Conservation (phyloP, 2,329 filamentous ascomycete genomes). For the Penicillium brevicompactum region DNA sequence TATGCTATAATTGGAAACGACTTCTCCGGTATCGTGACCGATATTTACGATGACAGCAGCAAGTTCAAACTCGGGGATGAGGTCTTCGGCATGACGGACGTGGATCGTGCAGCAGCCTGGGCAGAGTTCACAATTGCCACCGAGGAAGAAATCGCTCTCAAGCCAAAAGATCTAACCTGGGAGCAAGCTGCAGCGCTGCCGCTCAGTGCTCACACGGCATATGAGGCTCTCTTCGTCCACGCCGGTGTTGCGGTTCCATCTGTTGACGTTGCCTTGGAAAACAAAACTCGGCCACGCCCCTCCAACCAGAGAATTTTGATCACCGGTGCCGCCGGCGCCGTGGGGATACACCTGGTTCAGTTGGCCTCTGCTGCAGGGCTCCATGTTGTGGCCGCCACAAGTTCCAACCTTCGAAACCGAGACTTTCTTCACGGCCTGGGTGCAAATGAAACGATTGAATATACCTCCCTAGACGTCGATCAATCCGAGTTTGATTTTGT, state of each 20-base stretch:
- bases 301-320: slow-evolving; percentile 8
- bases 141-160: slow-evolving; percentile 40
- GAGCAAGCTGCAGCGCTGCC: slow-evolving; percentile 42
- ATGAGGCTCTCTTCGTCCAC: slow-evolving; percentile 47
- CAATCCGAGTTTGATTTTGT: slow-evolving; percentile 26
- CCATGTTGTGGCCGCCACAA: not conserved
- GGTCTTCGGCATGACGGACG: slow-evolving; percentile 42
- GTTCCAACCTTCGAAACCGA: not conserved
- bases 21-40: slow-evolving; percentile 19
- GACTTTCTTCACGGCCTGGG: not conserved
- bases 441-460: not conserved
- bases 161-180: slow-evolving; percentile 39
- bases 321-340: not conserved
- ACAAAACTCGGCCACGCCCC: not conserved
- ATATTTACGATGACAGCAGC: slow-evolving; percentile 8
- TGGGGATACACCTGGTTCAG: not conserved
- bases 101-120: slow-evolving; percentile 37
- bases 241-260: slow-evolving; percentile 19
- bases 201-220: slow-evolving; percentile 46
- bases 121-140: slow-evolving; percentile 39
- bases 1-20: slow-evolving; percentile 26
- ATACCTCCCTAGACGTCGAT: not conserved
- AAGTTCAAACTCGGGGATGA: slow-evolving; percentile 42
- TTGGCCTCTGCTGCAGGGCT: not conserved
- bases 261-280: slow-evolving; percentile 1